phyloP scores from a whole-genome alignment of 2,329 filamentous ascomycete genomes.

The Aspergillus calidoustus region DNA sequence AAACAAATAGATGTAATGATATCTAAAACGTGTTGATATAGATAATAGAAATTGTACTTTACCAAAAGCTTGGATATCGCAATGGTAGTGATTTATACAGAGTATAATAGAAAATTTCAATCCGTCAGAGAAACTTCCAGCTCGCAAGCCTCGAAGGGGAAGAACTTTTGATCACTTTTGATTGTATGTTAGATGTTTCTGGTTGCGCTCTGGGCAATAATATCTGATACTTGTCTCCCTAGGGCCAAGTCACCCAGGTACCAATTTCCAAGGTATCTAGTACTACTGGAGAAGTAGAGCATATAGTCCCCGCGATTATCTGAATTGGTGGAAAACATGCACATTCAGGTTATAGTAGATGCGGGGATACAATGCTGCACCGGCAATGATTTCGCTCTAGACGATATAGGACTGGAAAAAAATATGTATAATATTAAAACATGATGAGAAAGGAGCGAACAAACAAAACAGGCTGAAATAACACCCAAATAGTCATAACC shows the following conservation, averaged over 20 bases:
- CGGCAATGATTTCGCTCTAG: not conserved
- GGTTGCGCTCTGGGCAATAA: not conserved
- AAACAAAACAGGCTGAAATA: not conserved
- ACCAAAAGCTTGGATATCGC: conserved; percentile 1
- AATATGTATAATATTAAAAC: not conserved
- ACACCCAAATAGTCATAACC: not conserved
- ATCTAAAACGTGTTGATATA: conserved; percentile 31
- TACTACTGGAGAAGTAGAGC: not conserved
- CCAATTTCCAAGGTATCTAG: not conserved
- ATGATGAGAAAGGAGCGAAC: not conserved
- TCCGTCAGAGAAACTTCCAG: no score
- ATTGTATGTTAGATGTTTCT: not conserved
- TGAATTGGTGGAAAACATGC: not conserved
- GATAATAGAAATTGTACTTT: conserved; percentile 29
- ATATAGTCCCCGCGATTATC: not conserved
- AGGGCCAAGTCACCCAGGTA: not conserved
- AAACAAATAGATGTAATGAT: conserved; percentile 51
- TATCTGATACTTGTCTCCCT: not conserved
- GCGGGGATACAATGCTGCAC: not conserved
- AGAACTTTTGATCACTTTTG: not conserved
- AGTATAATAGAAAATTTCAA: no score
- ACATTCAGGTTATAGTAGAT: not conserved
- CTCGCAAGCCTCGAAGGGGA: not conserved
- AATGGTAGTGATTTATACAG: not conserved
- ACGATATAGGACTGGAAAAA: not conserved